Evolutionary conservation across 768 basidiomycete species (phyloP), one percentile per base, ranked within the genome.

Genomic region (Chiua virens): DNA sequence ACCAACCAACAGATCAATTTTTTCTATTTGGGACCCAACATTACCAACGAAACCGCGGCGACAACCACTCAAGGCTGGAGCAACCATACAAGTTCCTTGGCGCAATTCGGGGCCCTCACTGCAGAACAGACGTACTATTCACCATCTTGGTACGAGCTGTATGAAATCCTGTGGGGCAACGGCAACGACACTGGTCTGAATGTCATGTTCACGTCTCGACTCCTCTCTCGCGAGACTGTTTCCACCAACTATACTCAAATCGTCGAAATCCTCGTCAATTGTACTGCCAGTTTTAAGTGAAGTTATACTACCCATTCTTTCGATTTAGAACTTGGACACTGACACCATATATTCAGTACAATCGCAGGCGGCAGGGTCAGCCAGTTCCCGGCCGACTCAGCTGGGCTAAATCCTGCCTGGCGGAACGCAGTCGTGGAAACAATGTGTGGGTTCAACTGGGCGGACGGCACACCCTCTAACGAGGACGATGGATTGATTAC

Each of bases 381-480:
- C 57, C 63, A 30, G 61, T 44, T 65, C 10, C 13, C 71, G 18
- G 71, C 77, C 0, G 64, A 71, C 38, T 69, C 75, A 2, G 66
- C 66, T 10, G 79, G 75, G 15, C 53, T 79, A n/a, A 72, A 79
- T 58, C 79, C 78, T 13, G 74, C 73, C 0, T 82, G 79, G 77
- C 68, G 79, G 15, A 65, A 70, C 14, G 70, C 77, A 1, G 38
- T 79, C 9, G 21, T 50, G 4, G 52, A 58, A 39, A 13, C 30
- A 10, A 0, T 5, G 1, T 49, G 38, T 8, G 45, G 49, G 14
- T n/a, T 53, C 44, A 14, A 25, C 15, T 54, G 71, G 68, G 47
- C 41, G 0, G 68, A 69, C 15, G 55, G 54, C 3, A 17, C 40
- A 0, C 47, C 60, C 5, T 42, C 52, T 8, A n/a, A n/a, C 2